A percentile compares a stretch with the other conserved stretches of the same genome.
Evolutionary conservation across 257 asterid genomes (phyloP).

Genomic region (Scutellaria minor): DNA sequence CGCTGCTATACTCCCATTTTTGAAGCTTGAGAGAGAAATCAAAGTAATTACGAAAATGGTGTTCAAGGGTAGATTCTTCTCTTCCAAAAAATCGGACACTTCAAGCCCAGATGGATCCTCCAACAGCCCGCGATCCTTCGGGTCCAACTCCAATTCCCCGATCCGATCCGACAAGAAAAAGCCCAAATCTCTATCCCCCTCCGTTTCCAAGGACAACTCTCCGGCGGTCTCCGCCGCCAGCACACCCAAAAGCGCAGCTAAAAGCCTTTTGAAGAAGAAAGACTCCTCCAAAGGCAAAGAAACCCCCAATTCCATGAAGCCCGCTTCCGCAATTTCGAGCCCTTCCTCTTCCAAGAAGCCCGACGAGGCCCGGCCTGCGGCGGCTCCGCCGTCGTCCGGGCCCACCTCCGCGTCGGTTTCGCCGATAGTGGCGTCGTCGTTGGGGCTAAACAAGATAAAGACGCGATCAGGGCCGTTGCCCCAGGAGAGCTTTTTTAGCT

Average conservation of each 20-base stretch:
- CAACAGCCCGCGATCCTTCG: conserved; percentile 80
- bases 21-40: conserved; percentile 18
- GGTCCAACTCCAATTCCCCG: conserved; percentile 89
- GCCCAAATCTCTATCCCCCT: conserved; percentile 60
- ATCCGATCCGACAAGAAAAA: conserved; percentile 89
- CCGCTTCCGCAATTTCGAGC: conserved; percentile 38
- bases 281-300: conserved; percentile 56
- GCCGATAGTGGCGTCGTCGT: conserved; percentile 91
- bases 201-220: conserved; percentile 62
- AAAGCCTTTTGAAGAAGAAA: conserved; percentile 51
- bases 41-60: conserved; percentile 53
- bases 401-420: conserved; percentile 60
- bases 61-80: conserved; percentile 86
- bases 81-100: conserved; percentile 85
- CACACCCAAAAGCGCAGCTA: conserved; percentile 54
- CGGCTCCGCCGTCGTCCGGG: conserved; percentile 32
- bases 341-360: conserved; percentile 49
- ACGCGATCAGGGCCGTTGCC: conserved; percentile 99
- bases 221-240: conserved; percentile 44
- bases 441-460: conserved; percentile 95
- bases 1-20: not conserved
- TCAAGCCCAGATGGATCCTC: conserved; percentile 95
- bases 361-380: conserved; percentile 38
- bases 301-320: conserved; percentile 43
- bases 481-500: conserved; percentile 90